These are phyloP conservation scores for Mycogone perniciosa DNA, from an alignment of 2,329 filamentous ascomycete species.

Conservation along the genomic window DNA sequence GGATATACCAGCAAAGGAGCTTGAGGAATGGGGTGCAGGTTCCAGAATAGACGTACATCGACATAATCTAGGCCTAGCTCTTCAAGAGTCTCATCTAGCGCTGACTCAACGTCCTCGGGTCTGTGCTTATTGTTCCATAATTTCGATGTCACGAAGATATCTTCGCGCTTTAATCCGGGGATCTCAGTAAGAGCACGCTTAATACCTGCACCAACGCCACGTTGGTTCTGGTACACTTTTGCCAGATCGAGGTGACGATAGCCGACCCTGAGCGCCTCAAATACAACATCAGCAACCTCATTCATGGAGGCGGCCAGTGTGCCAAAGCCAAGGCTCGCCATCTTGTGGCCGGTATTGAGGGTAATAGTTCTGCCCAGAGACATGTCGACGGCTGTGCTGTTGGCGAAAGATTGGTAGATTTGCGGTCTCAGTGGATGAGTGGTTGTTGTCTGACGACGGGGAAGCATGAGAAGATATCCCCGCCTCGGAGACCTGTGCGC, in stretches of 20 bases:
- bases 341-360: constrained; percentile 59
- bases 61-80: constrained; percentile 52
- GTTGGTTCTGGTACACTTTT: constrained; percentile 58
- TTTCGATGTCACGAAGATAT: constrained; percentile 50
- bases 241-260: constrained; percentile 55
- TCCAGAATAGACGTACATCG: constrained; percentile 31
- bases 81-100: constrained; percentile 49
- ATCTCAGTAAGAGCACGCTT: constrained; percentile 39
- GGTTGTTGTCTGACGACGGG: no score
- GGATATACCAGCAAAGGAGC: not conserved
- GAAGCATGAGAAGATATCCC: no score
- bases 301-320: constrained; percentile 63
- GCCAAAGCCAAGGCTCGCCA: constrained; percentile 53
- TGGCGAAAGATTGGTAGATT: not conserved
- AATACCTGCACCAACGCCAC: constrained; percentile 50
- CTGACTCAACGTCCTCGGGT: constrained; percentile 51
- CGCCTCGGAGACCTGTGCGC: no score
- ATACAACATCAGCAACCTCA: constrained; percentile 58
- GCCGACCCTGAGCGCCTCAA: constrained; percentile 54
- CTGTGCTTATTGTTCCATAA: constrained; percentile 54
- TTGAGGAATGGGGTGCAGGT: not conserved
- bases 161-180: constrained; percentile 42
- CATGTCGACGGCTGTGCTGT: constrained; percentile 33
- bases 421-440: no score
- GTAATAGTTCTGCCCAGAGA: constrained; percentile 50